Percentiles rank a stretch among this genome's conserved stretches.
Conservation (phyloP, 1,284 basidiomycete species). For the Moesziomyces aphidis region DNA sequence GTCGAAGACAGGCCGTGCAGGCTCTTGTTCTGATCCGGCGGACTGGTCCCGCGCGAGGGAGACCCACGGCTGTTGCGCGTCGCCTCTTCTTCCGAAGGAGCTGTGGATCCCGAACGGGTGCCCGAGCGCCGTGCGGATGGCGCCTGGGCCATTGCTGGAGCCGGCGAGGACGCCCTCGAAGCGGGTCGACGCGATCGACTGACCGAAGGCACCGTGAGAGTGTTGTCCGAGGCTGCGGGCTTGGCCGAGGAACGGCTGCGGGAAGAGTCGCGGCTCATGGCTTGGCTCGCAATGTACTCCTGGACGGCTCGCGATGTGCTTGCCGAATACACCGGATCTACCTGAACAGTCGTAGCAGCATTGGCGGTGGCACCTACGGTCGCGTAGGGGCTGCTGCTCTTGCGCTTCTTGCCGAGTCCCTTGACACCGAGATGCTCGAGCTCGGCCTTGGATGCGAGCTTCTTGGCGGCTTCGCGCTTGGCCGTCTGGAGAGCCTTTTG, state of each 20-base stretch:
- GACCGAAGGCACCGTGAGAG: constrained; percentile 27
- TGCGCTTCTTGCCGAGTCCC: constrained; percentile 59
- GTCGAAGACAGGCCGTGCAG: constrained; percentile 39
- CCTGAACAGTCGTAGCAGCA: constrained; percentile 4
- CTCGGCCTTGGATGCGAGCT: constrained; percentile 54
- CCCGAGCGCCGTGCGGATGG: constrained; percentile 16
- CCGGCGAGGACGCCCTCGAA: constrained; percentile 42
- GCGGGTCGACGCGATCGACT: constrained; percentile 44
- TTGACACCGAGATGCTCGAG: constrained; percentile 62
- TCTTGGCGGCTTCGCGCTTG: constrained; percentile 52
- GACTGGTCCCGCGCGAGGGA: constrained; percentile 36
- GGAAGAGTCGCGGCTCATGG: constrained; percentile 44
- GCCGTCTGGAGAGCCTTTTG: constrained; percentile 38
- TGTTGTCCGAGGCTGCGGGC: constrained; percentile 18
- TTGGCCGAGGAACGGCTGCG: constrained; percentile 33
- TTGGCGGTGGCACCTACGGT: constrained; percentile 14
- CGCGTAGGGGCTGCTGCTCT: constrained; percentile 60
- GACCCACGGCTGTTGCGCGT: constrained; percentile 12
- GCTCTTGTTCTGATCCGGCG: constrained; percentile 38
- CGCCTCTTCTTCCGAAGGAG: constrained; percentile 23
- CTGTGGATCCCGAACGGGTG: constrained; percentile 29
- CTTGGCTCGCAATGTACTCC: constrained; percentile 8
- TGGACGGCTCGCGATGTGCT: constrained; percentile 10
- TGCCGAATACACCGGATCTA: constrained; percentile 14
- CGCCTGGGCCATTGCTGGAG: constrained; percentile 25